These are phyloP conservation scores for Kappamyces sp. DNA, from an alignment of 192 early-diverging fungal species.

Conservation along the genomic window DNA sequence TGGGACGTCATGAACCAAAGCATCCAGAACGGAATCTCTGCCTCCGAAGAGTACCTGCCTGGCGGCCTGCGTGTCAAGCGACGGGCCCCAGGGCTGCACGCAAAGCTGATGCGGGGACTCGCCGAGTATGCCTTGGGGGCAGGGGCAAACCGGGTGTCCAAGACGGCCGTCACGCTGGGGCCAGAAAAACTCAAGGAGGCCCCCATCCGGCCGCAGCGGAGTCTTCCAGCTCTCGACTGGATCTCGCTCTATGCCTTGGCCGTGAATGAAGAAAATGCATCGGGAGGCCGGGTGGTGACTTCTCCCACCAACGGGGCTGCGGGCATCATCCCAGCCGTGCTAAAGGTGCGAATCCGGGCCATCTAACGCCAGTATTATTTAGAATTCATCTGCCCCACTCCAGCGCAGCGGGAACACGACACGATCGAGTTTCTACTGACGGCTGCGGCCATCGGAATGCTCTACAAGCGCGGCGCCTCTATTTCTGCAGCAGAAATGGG, in stretches of 20 bases:
- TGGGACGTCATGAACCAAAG: slow-evolving; percentile 92
- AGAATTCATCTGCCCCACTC: slow-evolving; percentile 73
- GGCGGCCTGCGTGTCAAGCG: slow-evolving; percentile 75
- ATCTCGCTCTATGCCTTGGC: slow-evolving; percentile 90
- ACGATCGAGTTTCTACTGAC: slow-evolving; percentile 90
- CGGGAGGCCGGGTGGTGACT: slow-evolving; percentile 69
- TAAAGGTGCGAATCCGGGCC: slow-evolving; percentile 43
- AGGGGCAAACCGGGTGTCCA: too few species aligned
- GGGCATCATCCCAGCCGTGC: slow-evolving; percentile 86
- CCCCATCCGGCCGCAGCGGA: slow-evolving; percentile 39
- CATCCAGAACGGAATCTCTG: slow-evolving; percentile 41
- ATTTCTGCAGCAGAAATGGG: slow-evolving; percentile 96
- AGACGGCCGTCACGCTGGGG: too few species aligned
- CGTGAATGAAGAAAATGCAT: slow-evolving; percentile 78
- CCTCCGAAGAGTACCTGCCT: slow-evolving; percentile 55
- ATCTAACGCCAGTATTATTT: slow-evolving; percentile 62
- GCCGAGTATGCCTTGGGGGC: slow-evolving; percentile 19
- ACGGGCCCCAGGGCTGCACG: slow-evolving; percentile 80
- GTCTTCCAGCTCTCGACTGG: slow-evolving; percentile 83
- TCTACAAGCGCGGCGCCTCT: slow-evolving; percentile 90
- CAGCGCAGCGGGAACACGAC: slow-evolving; percentile 74
- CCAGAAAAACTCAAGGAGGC: slow-evolving; percentile 2
- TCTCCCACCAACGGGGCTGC: slow-evolving; percentile 96
- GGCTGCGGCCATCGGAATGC: slow-evolving; percentile 90
- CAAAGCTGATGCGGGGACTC: slow-evolving; percentile 65